Conservation (phyloP, 2,329 filamentous ascomycete genomes). For the Diaporthe destruens region DNA sequence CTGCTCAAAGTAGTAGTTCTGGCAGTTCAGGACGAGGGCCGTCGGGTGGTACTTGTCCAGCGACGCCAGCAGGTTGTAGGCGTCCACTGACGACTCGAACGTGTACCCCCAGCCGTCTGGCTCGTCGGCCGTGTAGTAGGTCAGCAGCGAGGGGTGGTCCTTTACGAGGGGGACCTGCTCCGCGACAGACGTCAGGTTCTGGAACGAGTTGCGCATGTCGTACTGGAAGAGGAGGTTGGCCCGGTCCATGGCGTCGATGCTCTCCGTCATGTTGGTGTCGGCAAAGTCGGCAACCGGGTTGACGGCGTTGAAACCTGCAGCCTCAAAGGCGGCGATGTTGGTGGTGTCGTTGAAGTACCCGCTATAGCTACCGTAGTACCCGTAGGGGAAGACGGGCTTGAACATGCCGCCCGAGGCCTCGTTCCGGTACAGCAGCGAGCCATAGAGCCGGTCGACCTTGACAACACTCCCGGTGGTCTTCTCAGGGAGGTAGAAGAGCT, state of each 20-base stretch:
- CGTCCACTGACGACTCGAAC: slow-evolving; percentile 58
- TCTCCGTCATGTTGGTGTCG: slow-evolving; percentile 53
- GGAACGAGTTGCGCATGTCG: slow-evolving; percentile 58
- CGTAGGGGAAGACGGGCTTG: slow-evolving; percentile 58
- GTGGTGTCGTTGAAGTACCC: slow-evolving; percentile 57
- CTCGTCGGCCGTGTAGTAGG: slow-evolving; percentile 62
- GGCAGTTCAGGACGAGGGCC: slow-evolving; percentile 70
- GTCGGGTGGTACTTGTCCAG: slow-evolving; percentile 74
- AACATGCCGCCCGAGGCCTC: slow-evolving; percentile 52
- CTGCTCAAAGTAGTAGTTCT: slow-evolving; percentile 69
- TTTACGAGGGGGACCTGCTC: slow-evolving; percentile 56
- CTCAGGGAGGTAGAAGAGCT: slow-evolving; percentile 58
- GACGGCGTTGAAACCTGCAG: slow-evolving; percentile 59
- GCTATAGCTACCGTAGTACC: slow-evolving; percentile 59
- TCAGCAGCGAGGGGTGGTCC: slow-evolving; percentile 55
- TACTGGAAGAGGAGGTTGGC: slow-evolving; percentile 59
- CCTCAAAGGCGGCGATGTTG: slow-evolving; percentile 51
- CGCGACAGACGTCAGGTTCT: slow-evolving; percentile 56
- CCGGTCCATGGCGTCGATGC: slow-evolving; percentile 52
- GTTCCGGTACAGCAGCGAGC: slow-evolving; percentile 57
- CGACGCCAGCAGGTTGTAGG: slow-evolving; percentile 59
- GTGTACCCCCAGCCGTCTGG: slow-evolving; percentile 69
- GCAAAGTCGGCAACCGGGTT: slow-evolving; percentile 56
- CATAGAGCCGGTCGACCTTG: slow-evolving; percentile 60
- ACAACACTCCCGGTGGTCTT: slow-evolving; percentile 58